Conservation (phyloP, 192 early-diverging fungal species). For the Haplosporangium gracile region DNA sequence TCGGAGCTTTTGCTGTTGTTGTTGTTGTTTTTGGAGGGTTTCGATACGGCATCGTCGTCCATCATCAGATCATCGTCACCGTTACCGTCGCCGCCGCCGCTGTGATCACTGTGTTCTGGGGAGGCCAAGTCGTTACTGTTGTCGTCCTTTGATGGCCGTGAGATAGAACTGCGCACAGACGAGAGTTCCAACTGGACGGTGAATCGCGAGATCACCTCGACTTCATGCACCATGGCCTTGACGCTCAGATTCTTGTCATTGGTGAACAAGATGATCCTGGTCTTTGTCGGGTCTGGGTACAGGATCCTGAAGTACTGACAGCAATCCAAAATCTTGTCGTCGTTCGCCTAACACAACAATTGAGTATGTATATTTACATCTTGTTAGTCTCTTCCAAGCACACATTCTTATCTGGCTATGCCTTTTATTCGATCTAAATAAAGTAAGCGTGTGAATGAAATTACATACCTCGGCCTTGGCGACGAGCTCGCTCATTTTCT, state of each 20-base stretch:
- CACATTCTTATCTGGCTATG: not conserved
- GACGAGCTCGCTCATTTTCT: conserved; percentile 62
- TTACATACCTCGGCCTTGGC: conserved; percentile 14
- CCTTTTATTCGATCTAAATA: not conserved
- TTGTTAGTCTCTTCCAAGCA: not conserved
- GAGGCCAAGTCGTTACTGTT: not conserved
- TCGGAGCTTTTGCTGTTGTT: not conserved
- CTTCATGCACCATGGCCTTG: conserved; percentile 69
- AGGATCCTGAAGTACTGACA: conserved; percentile 61
- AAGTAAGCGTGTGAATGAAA: not conserved
- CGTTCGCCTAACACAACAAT: conserved; percentile 47
- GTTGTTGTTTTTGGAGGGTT: not conserved
- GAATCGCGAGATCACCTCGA: conserved; percentile 52
- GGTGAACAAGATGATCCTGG: conserved; percentile 61
- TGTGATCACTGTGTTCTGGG: not conserved
- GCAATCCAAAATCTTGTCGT: conserved; percentile 71
- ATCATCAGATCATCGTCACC: conserved; percentile 22
- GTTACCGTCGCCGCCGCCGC: not conserved
- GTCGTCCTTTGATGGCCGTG: not conserved
- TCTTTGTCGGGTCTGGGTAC: conserved; percentile 30
- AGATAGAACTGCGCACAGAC: conserved; percentile 14
- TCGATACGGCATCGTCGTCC: conserved; percentile 5
- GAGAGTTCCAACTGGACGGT: conserved; percentile 26
- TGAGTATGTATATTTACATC: not conserved
- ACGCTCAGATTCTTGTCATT: conserved; percentile 70